Evolutionary conservation across 176 grass and related monocot species (phyloP).

Genomic region (Carex scoparia): DNA sequence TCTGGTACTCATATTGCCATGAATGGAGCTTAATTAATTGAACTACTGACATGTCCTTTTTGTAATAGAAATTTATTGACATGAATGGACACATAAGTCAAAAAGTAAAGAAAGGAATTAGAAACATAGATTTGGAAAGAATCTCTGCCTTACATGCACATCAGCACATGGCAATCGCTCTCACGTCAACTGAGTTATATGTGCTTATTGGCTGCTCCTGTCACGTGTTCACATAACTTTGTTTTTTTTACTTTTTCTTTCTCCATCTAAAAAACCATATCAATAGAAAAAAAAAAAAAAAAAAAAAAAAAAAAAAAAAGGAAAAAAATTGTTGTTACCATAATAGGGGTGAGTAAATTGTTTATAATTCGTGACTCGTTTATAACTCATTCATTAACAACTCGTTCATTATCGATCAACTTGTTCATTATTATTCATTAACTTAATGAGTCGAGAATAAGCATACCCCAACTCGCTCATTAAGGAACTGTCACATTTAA

Average conservation of each 20-base stretch:
- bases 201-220: background rate
- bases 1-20: too few relatives aligned
- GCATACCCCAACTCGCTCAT: too few relatives aligned
- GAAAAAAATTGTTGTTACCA: background rate
- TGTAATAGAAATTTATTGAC: too few relatives aligned
- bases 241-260: background rate
- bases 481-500: too few relatives aligned
- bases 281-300: background rate
- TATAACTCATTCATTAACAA: too few relatives aligned
- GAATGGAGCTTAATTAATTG: too few relatives aligned
- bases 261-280: background rate
- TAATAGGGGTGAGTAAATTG: background rate
- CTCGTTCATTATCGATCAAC: too few relatives aligned
- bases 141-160: background rate
- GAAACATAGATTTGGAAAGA: background rate
- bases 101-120: background rate
- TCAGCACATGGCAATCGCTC: background rate
- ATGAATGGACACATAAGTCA: background rate
- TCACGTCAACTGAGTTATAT: background rate
- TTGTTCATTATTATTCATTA: too few relatives aligned
- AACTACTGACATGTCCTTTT: too few relatives aligned
- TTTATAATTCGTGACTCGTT: too few relatives aligned
- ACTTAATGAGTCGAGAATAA: too few relatives aligned
- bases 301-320: background rate
- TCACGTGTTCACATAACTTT: background rate